These are phyloP conservation scores for Epichloe festucae DNA, from an alignment of 2,329 filamentous ascomycete genomes.

Conservation along the genomic window DNA sequence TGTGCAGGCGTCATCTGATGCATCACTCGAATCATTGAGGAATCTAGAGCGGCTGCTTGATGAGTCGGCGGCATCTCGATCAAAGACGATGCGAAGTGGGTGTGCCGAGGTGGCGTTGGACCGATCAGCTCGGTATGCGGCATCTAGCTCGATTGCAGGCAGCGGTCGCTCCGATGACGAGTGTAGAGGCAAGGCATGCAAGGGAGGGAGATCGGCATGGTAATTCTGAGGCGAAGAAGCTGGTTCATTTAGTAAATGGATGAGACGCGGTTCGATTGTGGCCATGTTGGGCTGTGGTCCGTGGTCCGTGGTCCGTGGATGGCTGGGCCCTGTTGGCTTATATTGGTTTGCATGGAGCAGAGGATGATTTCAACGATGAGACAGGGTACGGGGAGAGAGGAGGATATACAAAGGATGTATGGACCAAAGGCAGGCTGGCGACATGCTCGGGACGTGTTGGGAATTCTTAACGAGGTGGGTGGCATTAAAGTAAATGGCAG, in stretches of 20 bases:
- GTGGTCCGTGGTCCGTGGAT: constrained; percentile 15
- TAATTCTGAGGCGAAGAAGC: constrained; percentile 31
- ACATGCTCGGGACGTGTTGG: constrained; percentile 7
- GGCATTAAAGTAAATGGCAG: not conserved
- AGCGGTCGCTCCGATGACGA: constrained; percentile 32
- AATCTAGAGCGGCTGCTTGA: constrained; percentile 28
- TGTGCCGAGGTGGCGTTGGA: constrained; percentile 15
- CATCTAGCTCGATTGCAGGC: constrained; percentile 40
- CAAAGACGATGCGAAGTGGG: constrained; percentile 28
- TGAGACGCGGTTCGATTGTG: constrained; percentile 55
- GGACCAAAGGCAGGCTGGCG: not conserved
- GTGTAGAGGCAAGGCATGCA: constrained; percentile 33
- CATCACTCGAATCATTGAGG: constrained; percentile 30
- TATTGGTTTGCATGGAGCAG: constrained; percentile 2
- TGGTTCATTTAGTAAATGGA: constrained; percentile 49
- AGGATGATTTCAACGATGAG: not conserved
- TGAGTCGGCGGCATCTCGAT: constrained; percentile 22
- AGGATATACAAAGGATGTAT: constrained; percentile 1
- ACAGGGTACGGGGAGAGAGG: not conserved
- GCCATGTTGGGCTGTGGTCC: constrained; percentile 34
- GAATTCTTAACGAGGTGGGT: constrained; percentile 2
- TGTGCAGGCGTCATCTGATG: constrained; percentile 30
- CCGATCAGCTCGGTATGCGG: constrained; percentile 27
- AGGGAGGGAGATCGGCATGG: constrained; percentile 44
- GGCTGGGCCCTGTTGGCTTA: not conserved